Base-by-base conservation (phyloP, 176 grass and related monocot species). In the Ensete glaucum region DNA sequence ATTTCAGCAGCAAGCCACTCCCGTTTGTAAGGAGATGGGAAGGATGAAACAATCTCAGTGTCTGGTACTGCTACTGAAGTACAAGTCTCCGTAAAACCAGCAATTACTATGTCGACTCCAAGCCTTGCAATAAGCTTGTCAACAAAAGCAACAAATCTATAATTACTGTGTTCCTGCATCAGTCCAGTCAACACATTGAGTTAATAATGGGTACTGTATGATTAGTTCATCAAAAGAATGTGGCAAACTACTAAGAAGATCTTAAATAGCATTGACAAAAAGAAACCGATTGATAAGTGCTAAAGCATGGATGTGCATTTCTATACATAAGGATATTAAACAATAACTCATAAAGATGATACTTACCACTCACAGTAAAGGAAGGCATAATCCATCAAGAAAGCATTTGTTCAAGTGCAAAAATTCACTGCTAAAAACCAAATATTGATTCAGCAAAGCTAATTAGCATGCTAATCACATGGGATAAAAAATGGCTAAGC, bases 1-100 rank as follows among this genome's bases (percentile, higher is more conserved):
- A 97, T 83, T 74, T 93, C 90, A 85, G 81, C 83, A 48, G 94
- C 94, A 81, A 97, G 81, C 94, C 94, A 98, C 71, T 79, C 84
- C 77, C 72, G 72, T 19, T 88, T 90, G 25, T 84, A 84, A 55
- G 72, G 71, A 50, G 84, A 77, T 59, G 78, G 73, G 79, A 73
- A 58, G 9, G 74, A 52, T 62, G 79, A 63, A 72, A 75, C 71
- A 70, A 73, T 50, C 72, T 77, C 80, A 80, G 26, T 57, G 59
- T 71, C 27, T 64, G 77, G 53, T 77, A 79, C 84, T 80, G 62
- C 75, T 22, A 29, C n/a, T 21, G 26, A 68, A 82, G 15, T 26
- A 52, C 43, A 69, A 67, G 72, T 76, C 85, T 82, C 82, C 54
- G 86, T 75, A 87, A 85, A 59, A 77, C 92, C 94, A 80, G 77